Evolutionary conservation across 192 early-diverging fungal species (phyloP).

Genomic region (Rhizophagus clarus): DNA sequence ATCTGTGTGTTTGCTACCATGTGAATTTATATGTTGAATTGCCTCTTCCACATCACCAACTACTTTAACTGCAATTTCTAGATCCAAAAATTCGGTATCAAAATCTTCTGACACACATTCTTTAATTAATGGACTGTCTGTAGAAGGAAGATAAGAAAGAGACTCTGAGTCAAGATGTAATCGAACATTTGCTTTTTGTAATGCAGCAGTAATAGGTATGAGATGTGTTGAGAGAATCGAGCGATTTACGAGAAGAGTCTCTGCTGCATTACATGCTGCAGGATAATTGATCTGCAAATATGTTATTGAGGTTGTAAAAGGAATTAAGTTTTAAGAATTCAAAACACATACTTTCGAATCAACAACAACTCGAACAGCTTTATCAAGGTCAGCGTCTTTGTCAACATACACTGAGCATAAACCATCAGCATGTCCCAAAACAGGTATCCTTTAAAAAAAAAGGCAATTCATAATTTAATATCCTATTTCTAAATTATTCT

Average conservation of each 20-base stretch:
- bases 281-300: conserved; percentile 74
- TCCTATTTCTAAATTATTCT: background rate
- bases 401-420: conserved; percentile 93
- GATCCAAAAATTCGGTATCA: conserved; percentile 90
- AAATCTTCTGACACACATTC: conserved; percentile 65
- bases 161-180: conserved; percentile 64
- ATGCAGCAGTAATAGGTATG: conserved; percentile 55
- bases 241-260: conserved; percentile 87
- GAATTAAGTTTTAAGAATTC: background rate
- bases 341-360: conserved; percentile 72
- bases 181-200: conserved; percentile 62
- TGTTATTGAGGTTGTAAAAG: conserved; percentile 6
- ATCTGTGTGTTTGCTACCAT: conserved; percentile 96
- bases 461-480: background rate
- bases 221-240: conserved; percentile 43
- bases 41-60: conserved; percentile 78
- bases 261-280: conserved; percentile 94
- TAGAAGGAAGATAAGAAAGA: conserved; percentile 33
- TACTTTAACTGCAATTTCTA: conserved; percentile 79
- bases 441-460: conserved; percentile 78
- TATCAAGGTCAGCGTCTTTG: conserved; percentile 73
- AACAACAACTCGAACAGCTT: conserved; percentile 78
- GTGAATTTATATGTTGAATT: conserved; percentile 90
- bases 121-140: conserved; percentile 31
- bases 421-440: conserved; percentile 99